Conservation (phyloP, 805 yeast species). For the Kazachstania psychrophila region DNA sequence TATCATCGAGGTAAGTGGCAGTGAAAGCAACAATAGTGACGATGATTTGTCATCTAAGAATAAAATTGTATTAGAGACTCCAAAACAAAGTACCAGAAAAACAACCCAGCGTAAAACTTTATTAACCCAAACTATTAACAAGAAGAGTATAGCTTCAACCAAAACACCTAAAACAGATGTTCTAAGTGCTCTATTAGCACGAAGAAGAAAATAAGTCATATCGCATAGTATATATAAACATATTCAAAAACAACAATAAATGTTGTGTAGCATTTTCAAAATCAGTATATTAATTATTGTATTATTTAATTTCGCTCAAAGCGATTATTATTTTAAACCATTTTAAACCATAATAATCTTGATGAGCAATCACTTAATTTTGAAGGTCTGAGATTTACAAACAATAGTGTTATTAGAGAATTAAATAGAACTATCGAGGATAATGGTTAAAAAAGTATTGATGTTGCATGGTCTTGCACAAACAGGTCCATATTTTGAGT, state of each 20-base stretch:
- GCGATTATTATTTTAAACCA: no score
- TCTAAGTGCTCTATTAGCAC: constrained; percentile 21
- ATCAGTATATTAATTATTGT: no score
- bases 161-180: constrained; percentile 28
- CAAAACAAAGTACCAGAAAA: background rate
- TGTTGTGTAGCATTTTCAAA: no score
- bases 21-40: background rate
- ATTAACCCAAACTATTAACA: constrained; percentile 1
- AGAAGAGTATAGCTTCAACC: constrained; percentile 8
- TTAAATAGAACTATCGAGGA: no score
- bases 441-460: constrained; percentile 43
- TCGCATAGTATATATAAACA: background rate
- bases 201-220: constrained; percentile 15
- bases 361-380: no score
- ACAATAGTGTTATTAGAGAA: no score
- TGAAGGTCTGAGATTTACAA: no score
- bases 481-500: constrained; percentile 67
- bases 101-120: constrained; percentile 9
- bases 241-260: no score
- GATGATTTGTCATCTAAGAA: background rate
- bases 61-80: background rate
- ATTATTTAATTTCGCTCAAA: no score
- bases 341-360: no score
- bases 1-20: background rate
- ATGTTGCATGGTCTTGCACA: constrained; percentile 90